Evolutionary conservation across 768 basidiomycete species (phyloP), one percentile per base, ranked within the genome.

Genomic region (Auriculariales sp.): DNA sequence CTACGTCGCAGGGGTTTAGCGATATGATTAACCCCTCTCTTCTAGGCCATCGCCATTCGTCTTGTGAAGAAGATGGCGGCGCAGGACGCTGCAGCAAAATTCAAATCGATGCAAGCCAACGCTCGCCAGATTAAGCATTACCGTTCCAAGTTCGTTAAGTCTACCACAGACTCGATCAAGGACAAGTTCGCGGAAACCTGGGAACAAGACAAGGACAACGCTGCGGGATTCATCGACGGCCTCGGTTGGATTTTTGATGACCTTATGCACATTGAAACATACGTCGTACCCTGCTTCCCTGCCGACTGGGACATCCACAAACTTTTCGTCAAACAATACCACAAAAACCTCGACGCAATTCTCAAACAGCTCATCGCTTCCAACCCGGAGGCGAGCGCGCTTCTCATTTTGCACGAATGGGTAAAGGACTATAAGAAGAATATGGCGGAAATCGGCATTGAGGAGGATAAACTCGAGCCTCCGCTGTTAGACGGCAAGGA

Each of bases 51-150:
- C 28, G 93, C 88, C 31, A 87, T 98, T 61, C 78, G 85, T 47
- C 82, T 99, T 19, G 85, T 98, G 51, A 94, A 92, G 64, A 94
- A 92, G 63, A 83, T 88, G 2, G 88, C 89, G 5, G 92, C 89
- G 59, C 72, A 86, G 62, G 93, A 94, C 58, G 86, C 91, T 17
- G 89, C 95, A 1, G 82, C 88, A 10, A 92, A 89, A 64, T 93
- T 90, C 68, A 87, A 79, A 60, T 94, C 90, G 12, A 79, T 93
- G 74, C 85, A 89, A 64, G 92, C 92, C 39, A 82, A 91, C 56
- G 88, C 93, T 11, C 81, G 94, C 35, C 72, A 89, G 29, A 79
- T 98, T 62, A 99, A 98, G 66, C 88, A 95, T 63, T 98, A 98
- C 63, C 81, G 93, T 15, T 81, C 86, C 50, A 94, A 91, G 62